Percentiles rank a stretch among this genome's conserved stretches.
Evolutionary conservation across 163 green algal genomes (phyloP).

Genomic region (Trebouxiophyceae sp.): DNA sequence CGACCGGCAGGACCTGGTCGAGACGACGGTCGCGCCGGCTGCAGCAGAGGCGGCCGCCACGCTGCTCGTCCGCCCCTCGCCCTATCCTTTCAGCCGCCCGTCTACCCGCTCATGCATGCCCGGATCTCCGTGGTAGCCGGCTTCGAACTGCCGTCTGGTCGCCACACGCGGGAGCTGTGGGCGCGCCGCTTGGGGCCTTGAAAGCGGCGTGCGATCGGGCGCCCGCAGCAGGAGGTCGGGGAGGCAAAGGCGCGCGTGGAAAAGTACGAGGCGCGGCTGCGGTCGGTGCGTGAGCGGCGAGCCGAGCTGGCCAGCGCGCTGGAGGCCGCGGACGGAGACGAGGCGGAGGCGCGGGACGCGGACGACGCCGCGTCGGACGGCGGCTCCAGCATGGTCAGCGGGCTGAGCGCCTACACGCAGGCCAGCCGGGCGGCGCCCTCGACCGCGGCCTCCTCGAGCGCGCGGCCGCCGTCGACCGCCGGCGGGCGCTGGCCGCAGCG

Average conservation of each 20-base stretch:
- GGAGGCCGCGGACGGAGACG: constrained; percentile 20
- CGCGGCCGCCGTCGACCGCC: constrained; percentile 21
- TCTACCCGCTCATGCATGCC: too few species aligned
- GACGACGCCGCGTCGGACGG: constrained; percentile 30
- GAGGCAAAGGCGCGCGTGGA: constrained; percentile 42
- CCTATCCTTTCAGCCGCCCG: too few species aligned
- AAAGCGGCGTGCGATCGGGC: too few species aligned
- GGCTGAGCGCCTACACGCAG: constrained; percentile 40
- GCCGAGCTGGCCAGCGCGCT: neutral
- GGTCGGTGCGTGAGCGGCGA: constrained; percentile 33
- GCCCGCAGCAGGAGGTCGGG: neutral
- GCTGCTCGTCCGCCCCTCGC: constrained; percentile 8
- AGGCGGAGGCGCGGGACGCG: constrained; percentile 1
- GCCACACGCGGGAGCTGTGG: too few species aligned
- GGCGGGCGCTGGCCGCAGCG: constrained; percentile 18
- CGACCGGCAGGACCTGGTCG: constrained; percentile 33
- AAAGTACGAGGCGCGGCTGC: constrained; percentile 61
- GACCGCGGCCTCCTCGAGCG: constrained; percentile 8
- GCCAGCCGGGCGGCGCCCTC: constrained; percentile 3
- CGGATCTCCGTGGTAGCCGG: too few species aligned
- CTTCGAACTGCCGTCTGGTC: too few species aligned
- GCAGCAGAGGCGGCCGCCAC: constrained; percentile 27
- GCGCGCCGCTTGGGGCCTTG: too few species aligned
- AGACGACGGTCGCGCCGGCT: constrained; percentile 40
- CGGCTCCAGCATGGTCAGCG: constrained; percentile 45